These are phyloP conservation scores for Starmera dryadoides DNA, from an alignment of 805 yeast species.

Conservation along the genomic window DNA sequence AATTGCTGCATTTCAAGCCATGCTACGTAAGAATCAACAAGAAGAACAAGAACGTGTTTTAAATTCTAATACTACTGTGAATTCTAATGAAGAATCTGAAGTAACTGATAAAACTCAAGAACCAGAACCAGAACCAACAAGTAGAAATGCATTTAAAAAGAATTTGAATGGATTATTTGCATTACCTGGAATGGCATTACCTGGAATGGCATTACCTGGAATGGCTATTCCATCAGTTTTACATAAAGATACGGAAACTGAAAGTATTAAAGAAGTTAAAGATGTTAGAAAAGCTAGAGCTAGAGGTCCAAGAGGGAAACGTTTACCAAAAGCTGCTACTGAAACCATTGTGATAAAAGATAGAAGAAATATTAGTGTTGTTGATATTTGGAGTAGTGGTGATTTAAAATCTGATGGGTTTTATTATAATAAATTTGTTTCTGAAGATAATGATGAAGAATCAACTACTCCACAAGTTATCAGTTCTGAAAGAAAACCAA, in stretches of 20 bases:
- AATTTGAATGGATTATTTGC: constrained; percentile 57
- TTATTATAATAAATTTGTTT: not conserved
- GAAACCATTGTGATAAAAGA: constrained; percentile 14
- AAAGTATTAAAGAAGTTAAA: constrained; percentile 1
- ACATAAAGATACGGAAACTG: constrained; percentile 3
- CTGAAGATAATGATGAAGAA: not conserved
- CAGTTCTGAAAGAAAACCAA: no score
- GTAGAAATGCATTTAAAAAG: constrained; percentile 42
- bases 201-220: constrained; percentile 22
- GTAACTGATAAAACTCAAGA: constrained; percentile 55
- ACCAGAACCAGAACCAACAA: constrained; percentile 26
- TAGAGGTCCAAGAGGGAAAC: constrained; percentile 69
- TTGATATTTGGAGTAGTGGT: constrained; percentile 16
- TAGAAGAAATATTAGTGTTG: constrained; percentile 14
- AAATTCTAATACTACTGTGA: no score
- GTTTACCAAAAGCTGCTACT: constrained; percentile 51
- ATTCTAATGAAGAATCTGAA: no score
- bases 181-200: constrained; percentile 40
- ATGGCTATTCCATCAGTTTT: constrained; percentile 9
- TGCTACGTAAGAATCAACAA: constrained; percentile 50
- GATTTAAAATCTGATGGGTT: constrained; percentile 1
- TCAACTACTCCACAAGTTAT: no score
- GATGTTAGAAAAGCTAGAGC: constrained; percentile 47
- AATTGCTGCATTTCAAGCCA: constrained; percentile 76
- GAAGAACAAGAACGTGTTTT: constrained; percentile 32